Evolutionary conservation across 805 yeast species (phyloP), one percentile per base, ranked within the genome.

Genomic region (Ogataea trehaloabstinens): DNA sequence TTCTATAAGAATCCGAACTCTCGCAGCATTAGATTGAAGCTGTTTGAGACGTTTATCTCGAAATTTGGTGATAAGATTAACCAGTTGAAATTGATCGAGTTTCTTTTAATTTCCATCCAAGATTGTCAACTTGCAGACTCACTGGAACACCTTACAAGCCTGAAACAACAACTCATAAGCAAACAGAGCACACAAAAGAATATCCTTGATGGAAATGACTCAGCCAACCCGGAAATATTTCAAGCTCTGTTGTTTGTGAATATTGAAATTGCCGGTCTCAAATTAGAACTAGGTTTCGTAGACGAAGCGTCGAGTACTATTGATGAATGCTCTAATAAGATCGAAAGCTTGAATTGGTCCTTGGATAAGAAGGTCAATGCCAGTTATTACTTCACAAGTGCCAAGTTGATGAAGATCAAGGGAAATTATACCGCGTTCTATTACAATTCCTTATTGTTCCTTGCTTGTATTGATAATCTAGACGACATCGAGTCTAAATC

Each of bases 351-450:
- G 41, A 80, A 77, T 49, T 42, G 49, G 37, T 59, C 78, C 6
- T 62, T 76, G 34, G 85, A 82, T 39, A 65, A 73, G 38, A 76
- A 78, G 52, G 78, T 93, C 48, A 82, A 82, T 51, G 88, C 95
- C 19, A 85, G 95, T 21, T 91, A 73, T 62, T 91, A 87, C 62
- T 78, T 83, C 46, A 81, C 91, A 17, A 81, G 78, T 52, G 79
- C 96, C 39, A 85, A 84, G 55, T 78, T 80, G 56, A 80, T 76
- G 71, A 82, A 87, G 63, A 61, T 75, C 44, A 80, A 81, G 53
- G 78, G 79, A 20, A 95, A 93, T 63, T 89, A 81, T 67, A 86
- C 88, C 50, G 68, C 72, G 25, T 91, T 78, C 66, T 93, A 93
- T 63, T 77, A 82, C 52, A 88, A 85, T 53, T 81, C 89, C 16